phyloP scores from a whole-genome alignment of 306 rosid species.

The Trifolium dubium region DNA sequence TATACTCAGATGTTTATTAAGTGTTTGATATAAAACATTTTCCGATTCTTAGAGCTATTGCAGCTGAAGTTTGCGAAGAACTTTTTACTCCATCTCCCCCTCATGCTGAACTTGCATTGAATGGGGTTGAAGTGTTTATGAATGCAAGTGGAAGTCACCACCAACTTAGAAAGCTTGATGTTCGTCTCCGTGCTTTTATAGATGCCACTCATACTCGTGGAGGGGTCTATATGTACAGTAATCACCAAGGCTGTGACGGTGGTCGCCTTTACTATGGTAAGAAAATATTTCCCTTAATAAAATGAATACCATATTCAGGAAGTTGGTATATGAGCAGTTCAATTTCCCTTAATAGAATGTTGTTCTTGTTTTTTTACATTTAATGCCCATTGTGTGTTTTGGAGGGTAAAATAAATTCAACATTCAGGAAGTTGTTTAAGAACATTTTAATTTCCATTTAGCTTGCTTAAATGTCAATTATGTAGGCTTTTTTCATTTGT shows the following conservation, averaged over 20 bases:
- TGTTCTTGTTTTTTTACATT: slow-evolving; percentile 10
- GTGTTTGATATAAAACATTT: slow-evolving; percentile 39
- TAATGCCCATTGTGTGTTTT: slow-evolving; percentile 3
- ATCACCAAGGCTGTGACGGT: slow-evolving; percentile 96
- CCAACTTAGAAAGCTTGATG: slow-evolving; percentile 94
- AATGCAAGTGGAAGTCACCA: slow-evolving; percentile 99
- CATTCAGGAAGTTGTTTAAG: slow-evolving; percentile 30
- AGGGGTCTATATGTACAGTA: slow-evolving; percentile 96
- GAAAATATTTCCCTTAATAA: slow-evolving; percentile 13
- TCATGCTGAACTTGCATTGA: slow-evolving; percentile 89
- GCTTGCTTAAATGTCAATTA: slow-evolving; percentile 29
- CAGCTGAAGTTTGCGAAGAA: slow-evolving; percentile 97
- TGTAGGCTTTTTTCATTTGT: slow-evolving; percentile 6
- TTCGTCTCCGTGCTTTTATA: slow-evolving; percentile 87
- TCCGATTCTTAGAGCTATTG: slow-evolving; percentile 70
- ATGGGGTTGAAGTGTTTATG: slow-evolving; percentile 96
- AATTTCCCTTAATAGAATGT: slow-evolving; percentile 2
- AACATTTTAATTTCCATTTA: slow-evolving; percentile 33
- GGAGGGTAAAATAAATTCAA: slow-evolving; percentile 21
- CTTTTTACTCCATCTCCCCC: slow-evolving; percentile 80
- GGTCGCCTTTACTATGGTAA: slow-evolving; percentile 96
- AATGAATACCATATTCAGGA: slow-evolving; percentile 12
- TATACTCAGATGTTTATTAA: slow-evolving; percentile 32
- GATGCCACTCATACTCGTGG: slow-evolving; percentile 91
- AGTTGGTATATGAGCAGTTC: slow-evolving; percentile 11